Base-by-base conservation (phyloP, 495 filamentous ascomycete species). In the Aspergillus campestris region DNA sequence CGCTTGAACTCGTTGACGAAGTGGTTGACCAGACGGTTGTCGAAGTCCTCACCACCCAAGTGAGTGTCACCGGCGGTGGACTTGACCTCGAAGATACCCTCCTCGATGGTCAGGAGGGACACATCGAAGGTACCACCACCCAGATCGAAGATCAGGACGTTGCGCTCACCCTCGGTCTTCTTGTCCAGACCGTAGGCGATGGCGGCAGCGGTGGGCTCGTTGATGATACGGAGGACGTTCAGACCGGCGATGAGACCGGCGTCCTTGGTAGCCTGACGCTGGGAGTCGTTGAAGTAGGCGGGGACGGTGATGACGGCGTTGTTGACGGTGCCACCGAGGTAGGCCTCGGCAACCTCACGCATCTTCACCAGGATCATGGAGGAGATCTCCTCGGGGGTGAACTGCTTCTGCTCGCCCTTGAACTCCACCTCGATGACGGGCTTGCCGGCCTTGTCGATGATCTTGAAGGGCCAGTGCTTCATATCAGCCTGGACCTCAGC, bases 61-160 rank as follows among this genome's bases (percentile, higher is more conserved):
- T 97, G 92, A 61, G 92, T 98, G 65, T 98, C 92, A 85, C 92
- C 92, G 59, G 94, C 92, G 50, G 92, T 97, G 31, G 92, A 86
- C 79, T 91, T 94, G 66, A 98, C 92, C 60, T 95, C 95, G 80
- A 97, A 97, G 70, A 97, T 94, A 81, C 92, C 92, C 72, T 94
- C 91, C 73, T 97, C 89, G 62, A 97, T 97, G 70, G 91, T 94
- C 42, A 97, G 78, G 43, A 97, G 88, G 41, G 91, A 96, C 12
- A 98, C 94, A 94, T 97, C 92, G 74, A 97, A 98, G 65, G 94
- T 97, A 79, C 92, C 92, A 80, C 94, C 92, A 79, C 92, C 94
- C 48, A 98, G 76, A 79, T 98, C 92, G 79, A 95, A 98, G 75
- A 98, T 97, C 53, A 98, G 81, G 54, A 97, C 94, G 69, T 98